phyloP scores from a whole-genome alignment of 2,329 filamentous ascomycete species.

The Aspergillus costaricaensis region DNA sequence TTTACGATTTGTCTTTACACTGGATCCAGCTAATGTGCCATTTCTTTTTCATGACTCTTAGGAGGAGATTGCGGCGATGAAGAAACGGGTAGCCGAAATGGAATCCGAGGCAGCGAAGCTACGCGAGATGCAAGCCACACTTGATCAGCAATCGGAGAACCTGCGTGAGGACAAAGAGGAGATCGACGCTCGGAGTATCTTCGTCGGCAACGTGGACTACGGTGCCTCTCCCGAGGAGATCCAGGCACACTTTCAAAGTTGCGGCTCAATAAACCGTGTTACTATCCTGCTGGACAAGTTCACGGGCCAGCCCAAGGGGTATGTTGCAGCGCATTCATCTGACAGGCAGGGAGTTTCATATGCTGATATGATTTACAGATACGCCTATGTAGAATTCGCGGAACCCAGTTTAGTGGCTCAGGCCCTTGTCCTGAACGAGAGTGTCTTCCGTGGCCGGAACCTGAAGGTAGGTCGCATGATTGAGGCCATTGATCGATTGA shows the following conservation, averaged over 20 bases:
- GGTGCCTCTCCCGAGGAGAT: slow-evolving; percentile 96
- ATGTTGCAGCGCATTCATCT: slow-evolving; percentile 43
- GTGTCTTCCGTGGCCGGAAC: slow-evolving; percentile 89
- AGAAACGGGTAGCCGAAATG: slow-evolving; percentile 83
- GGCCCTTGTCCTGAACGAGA: slow-evolving; percentile 94
- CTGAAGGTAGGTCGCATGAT: slow-evolving; percentile 70
- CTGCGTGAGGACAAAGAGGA: slow-evolving; percentile 93
- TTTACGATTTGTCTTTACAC: neutral
- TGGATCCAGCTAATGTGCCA: slow-evolving; percentile 7
- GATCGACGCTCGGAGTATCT: slow-evolving; percentile 91
- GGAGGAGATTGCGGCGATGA: slow-evolving; percentile 87
- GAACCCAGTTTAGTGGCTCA: slow-evolving; percentile 91
- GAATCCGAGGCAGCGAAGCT: slow-evolving; percentile 85
- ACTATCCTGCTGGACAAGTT: slow-evolving; percentile 98
- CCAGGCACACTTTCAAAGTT: slow-evolving; percentile 96
- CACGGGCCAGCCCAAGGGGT: slow-evolving; percentile 99
- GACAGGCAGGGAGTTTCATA: slow-evolving; percentile 19
- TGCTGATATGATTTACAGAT: slow-evolving; percentile 58
- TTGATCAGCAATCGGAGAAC: slow-evolving; percentile 82
- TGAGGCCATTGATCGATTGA: neutral
- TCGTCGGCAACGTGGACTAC: slow-evolving; percentile 98
- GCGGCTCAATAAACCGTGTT: slow-evolving; percentile 94
- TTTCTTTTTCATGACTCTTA: slow-evolving; percentile 29
- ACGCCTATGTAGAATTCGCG: slow-evolving; percentile 97
- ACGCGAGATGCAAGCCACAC: slow-evolving; percentile 79